Base-by-base conservation (phyloP, 2,329 filamentous ascomycete genomes). In the Fusarium oligoseptatum region DNA sequence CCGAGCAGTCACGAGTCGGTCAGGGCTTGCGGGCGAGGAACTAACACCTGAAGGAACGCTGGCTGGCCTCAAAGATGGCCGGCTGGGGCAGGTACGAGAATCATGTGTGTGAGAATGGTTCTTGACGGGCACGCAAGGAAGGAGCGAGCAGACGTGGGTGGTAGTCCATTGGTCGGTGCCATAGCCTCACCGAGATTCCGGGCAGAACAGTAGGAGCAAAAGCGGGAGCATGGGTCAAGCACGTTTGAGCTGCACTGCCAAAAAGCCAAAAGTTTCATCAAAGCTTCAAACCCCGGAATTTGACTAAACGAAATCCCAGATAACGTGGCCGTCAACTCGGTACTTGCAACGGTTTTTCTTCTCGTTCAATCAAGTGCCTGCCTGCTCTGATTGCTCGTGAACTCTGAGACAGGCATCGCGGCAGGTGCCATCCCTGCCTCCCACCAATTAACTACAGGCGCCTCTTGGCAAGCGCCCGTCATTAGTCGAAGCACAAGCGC, bases 21-120 rank as follows among this genome's bases (percentile, higher is more conserved):
- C 68, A 70, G 50, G 43, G 20, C n/a, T 55, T 37, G 41, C 22
- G 50, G 60, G 24, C 36, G 50, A 55, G 27, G 48, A 69, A 43
- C 72, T 66, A 70, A 73, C 62, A 70, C 24, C 24, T 7, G 41
- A 64, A 71, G 34, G 65, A 34, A 34, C 29, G 29, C 20, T 36
- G 72, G 36, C 20, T 36, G 72, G 72, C 43, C 72, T 70, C 37
- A 32, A 48, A 73, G 10, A 41, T 55, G 72, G 69, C 60, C 72
- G 45, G 63, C 39, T 71, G 63, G 67, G 50, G 39, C 32, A 64
- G 20, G 37, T 52, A 50, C 50, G 60, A 73, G 52, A 36, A 52
- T 48, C 63, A 55, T 37, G 41, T 52, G 41, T 52, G 48, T 20
- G 11, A 56, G 24, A 48, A 24, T 29, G 60, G 32, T 34, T 27